Conservation (phyloP, 345 rosid genomes). For the Luvunga scandens region DNA sequence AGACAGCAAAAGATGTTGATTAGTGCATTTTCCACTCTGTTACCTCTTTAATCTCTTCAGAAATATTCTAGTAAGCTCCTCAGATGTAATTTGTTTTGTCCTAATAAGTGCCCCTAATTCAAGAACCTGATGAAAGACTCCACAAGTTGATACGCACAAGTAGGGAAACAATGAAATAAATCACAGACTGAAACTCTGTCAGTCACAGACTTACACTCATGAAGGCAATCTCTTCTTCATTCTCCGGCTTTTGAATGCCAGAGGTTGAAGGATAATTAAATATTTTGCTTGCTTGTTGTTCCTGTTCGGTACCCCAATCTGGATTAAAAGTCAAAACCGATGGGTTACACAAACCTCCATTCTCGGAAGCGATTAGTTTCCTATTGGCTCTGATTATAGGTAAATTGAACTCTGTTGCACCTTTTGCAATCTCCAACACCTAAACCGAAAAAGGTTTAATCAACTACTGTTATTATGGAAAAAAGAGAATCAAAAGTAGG, state of each 20-base stretch:
- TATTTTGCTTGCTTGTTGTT: conserved; percentile 21
- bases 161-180: background rate
- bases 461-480: background rate
- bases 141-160: background rate
- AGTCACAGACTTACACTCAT: conserved; percentile 53
- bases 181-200: background rate
- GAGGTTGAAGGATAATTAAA: conserved; percentile 44
- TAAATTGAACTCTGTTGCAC: conserved; percentile 55
- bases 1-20: background rate
- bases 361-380: conserved; percentile 54
- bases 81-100: conserved; percentile 68
- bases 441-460: background rate
- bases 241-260: conserved; percentile 39
- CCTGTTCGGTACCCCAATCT: conserved; percentile 43
- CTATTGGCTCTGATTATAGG: conserved; percentile 62
- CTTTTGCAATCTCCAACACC: conserved; percentile 55
- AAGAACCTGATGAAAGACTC: conserved; percentile 50
- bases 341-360: conserved; percentile 75
- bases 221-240: conserved; percentile 75
- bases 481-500: conserved; percentile 1
- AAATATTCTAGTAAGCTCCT: conserved; percentile 59
- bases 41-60: conserved; percentile 69
- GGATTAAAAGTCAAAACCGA: conserved; percentile 66
- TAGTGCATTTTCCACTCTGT: background rate
- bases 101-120: conserved; percentile 77